These are phyloP conservation scores for Porphyrellus cyaneotinctus DNA, from an alignment of 768 basidiomycete genomes.

Conservation along the genomic window DNA sequence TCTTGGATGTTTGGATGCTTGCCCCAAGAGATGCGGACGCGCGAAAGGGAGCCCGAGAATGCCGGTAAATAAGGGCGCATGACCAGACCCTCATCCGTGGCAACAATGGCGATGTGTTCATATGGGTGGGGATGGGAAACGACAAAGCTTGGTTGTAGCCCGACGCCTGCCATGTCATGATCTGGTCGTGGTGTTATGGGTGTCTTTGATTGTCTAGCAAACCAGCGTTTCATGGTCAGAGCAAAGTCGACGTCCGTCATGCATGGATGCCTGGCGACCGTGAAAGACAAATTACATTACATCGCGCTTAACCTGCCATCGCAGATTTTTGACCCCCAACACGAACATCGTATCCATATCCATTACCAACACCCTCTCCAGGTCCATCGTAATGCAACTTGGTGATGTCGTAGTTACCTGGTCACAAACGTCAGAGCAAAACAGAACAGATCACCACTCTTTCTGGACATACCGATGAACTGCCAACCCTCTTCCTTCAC, in stretches of 20 bases:
- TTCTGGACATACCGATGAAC: conserved; percentile 71
- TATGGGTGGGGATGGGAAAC: conserved; percentile 75
- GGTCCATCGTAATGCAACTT: conserved; percentile 90
- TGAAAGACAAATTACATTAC: conserved; percentile 17
- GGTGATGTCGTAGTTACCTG: conserved; percentile 90
- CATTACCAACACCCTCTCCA: conserved; percentile 63
- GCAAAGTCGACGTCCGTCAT: background rate
- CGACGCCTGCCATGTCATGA: conserved; percentile 9
- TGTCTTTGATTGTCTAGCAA: conserved; percentile 21
- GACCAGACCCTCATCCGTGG: conserved; percentile 59
- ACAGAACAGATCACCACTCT: background rate
- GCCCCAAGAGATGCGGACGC: conserved; percentile 58
- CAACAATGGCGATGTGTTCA: conserved; percentile 60
- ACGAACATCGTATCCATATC: conserved; percentile 80
- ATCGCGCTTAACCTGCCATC: conserved; percentile 28
- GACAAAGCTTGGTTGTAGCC: conserved; percentile 58
- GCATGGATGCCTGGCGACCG: background rate
- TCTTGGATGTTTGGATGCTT: conserved; percentile 54
- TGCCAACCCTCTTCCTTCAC: conserved; percentile 94
- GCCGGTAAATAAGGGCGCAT: conserved; percentile 52
- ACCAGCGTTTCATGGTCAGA: conserved; percentile 31
- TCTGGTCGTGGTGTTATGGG: background rate
- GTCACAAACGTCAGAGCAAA: conserved; percentile 8
- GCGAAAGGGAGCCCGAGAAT: conserved; percentile 25
- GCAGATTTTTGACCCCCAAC: conserved; percentile 53